Evolutionary conservation across 192 early-diverging fungal species (phyloP).

Genomic region (Coemansia sp.): DNA sequence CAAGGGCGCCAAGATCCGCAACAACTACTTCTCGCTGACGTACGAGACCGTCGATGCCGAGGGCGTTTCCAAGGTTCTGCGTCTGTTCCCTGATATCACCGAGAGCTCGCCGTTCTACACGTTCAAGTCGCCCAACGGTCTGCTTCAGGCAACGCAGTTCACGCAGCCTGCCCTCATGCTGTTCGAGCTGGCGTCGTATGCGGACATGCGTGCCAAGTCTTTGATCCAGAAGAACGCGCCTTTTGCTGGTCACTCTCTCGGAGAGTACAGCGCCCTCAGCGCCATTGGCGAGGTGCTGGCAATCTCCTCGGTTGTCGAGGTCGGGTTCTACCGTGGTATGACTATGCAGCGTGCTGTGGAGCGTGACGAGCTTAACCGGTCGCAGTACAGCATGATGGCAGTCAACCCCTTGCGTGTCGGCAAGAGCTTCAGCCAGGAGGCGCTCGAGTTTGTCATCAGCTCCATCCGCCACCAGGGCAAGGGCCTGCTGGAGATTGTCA

Average conservation of each 20-base stretch:
- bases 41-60: slow-evolving; percentile 82
- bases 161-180: slow-evolving; percentile 91
- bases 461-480: slow-evolving; percentile 77
- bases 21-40: slow-evolving; percentile 80
- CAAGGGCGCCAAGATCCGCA: slow-evolving; percentile 45
- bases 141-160: slow-evolving; percentile 93
- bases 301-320: slow-evolving; percentile 83
- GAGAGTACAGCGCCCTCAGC: slow-evolving; percentile 93
- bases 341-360: slow-evolving; percentile 96
- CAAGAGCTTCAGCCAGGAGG: slow-evolving; percentile 85
- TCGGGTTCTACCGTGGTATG: slow-evolving; percentile 97
- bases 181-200: slow-evolving; percentile 90
- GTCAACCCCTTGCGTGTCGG: slow-evolving; percentile 91
- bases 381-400: slow-evolving; percentile 96
- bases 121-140: slow-evolving; percentile 83
- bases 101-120: slow-evolving; percentile 81
- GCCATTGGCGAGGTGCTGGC: slow-evolving; percentile 86
- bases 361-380: slow-evolving; percentile 80
- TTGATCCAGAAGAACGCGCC: slow-evolving; percentile 84
- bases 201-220: slow-evolving; percentile 88
- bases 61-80: slow-evolving; percentile 73
- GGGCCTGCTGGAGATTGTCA: slow-evolving; percentile 90
- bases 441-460: slow-evolving; percentile 69
- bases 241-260: slow-evolving; percentile 94
- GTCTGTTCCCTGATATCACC: slow-evolving; percentile 87